phyloP scores from a whole-genome alignment of 805 yeast genomes.

The Pichia paraexigua region DNA sequence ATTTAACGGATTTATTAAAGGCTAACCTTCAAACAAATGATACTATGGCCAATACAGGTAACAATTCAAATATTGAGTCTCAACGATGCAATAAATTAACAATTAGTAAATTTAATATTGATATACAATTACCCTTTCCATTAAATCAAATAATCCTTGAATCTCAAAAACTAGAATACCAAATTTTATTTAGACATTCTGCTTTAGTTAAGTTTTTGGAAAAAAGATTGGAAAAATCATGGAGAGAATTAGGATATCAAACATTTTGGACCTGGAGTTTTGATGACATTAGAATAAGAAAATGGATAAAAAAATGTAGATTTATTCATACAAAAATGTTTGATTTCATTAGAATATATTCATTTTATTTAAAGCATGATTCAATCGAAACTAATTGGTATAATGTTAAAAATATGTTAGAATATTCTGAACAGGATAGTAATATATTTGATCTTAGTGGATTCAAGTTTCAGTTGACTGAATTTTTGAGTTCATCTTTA shows the following conservation, averaged over 20 bases:
- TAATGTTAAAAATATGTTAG: slow-evolving; percentile 27
- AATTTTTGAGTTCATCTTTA: slow-evolving; percentile 53
- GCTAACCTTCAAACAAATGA: slow-evolving; percentile 30
- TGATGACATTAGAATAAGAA: slow-evolving; percentile 35
- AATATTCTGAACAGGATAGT: slow-evolving; percentile 7
- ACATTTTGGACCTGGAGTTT: slow-evolving; percentile 55
- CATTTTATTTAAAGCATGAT: slow-evolving; percentile 47
- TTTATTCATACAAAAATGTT: slow-evolving; percentile 51
- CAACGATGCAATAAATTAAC: slow-evolving; percentile 33
- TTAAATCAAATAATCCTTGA: slow-evolving; percentile 65
- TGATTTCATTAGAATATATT: slow-evolving; percentile 46
- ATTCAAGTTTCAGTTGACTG: slow-evolving; percentile 40
- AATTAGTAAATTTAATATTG: slow-evolving; percentile 46
- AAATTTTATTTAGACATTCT: slow-evolving; percentile 67
- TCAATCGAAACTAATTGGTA: slow-evolving; percentile 52
- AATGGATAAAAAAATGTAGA: slow-evolving; percentile 49
- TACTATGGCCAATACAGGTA: slow-evolving; percentile 12
- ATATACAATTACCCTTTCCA: slow-evolving; percentile 76
- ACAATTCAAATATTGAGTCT: slow-evolving; percentile 2
- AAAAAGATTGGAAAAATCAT: slow-evolving; percentile 51
- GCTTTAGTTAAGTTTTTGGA: slow-evolving; percentile 56
- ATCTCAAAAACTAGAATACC: slow-evolving; percentile 69
- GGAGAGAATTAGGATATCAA: slow-evolving; percentile 62
- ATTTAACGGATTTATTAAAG: slow-evolving; percentile 37
- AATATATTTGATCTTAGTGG: slow-evolving; percentile 30